Conservation (phyloP, 768 basidiomycete species). For the Tremella fuciformis region DNA sequence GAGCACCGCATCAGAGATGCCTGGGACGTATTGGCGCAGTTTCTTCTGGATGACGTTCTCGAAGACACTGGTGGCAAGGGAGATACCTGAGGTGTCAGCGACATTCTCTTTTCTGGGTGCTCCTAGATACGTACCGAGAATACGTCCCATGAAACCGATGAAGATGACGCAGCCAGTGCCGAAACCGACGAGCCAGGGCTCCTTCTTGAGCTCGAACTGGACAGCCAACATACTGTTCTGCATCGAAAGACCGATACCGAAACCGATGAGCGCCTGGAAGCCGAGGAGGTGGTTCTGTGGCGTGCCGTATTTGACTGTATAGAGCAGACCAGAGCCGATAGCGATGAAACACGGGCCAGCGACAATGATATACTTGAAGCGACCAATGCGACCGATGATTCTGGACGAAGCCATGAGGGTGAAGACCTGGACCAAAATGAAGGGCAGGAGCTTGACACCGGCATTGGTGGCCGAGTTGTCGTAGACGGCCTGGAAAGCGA, state of each 20-base stretch:
- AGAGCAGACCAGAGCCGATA: constrained; percentile 53
- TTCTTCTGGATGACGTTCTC: constrained; percentile 49
- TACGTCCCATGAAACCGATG: constrained; percentile 49
- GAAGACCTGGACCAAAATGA: constrained; percentile 49
- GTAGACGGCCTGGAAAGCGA: constrained; percentile 49
- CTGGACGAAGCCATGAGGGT: constrained; percentile 46
- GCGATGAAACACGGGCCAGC: constrained; percentile 49
- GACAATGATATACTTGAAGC: constrained; percentile 53
- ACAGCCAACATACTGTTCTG: constrained; percentile 54
- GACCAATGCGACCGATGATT: constrained; percentile 45
- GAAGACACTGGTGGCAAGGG: constrained; percentile 51
- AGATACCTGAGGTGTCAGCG: constrained; percentile 29
- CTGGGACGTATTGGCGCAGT: constrained; percentile 38
- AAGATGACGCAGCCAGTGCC: constrained; percentile 52
- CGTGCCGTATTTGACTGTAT: constrained; percentile 46
- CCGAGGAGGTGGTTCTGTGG: constrained; percentile 46
- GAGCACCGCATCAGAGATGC: constrained; percentile 25
- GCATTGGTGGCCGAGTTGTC: constrained; percentile 46
- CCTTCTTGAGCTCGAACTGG: constrained; percentile 52
- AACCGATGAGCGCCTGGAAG: constrained; percentile 53
- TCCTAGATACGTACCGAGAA: constrained; percentile 22
- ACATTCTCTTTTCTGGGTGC: background rate
- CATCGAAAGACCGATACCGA: constrained; percentile 52
- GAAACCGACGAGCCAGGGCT: constrained; percentile 50
- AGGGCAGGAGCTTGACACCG: constrained; percentile 51